Base-by-base conservation (phyloP, 2,329 filamentous ascomycete species). In the Penicillium sp. region DNA sequence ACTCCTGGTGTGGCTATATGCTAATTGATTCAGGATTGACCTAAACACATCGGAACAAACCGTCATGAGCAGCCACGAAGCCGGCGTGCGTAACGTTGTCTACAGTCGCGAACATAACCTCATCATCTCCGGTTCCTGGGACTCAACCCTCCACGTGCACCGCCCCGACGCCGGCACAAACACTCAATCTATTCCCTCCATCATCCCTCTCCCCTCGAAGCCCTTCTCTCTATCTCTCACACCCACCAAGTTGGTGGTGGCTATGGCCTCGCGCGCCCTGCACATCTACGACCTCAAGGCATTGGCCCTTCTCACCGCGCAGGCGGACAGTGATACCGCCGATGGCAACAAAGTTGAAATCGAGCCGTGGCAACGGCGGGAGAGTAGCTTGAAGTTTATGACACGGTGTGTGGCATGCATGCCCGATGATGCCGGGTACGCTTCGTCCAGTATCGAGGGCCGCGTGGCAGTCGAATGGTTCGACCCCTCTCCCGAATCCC, bases 391-490 rank as follows among this genome's bases (percentile, higher is more conserved):
- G 73, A 96, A 97, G 77, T 99, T 97, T 80, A 92, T 97, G 83
- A 98, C 94, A 1, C 88, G 95, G 62, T 91, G 92, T 19, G 91
- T 98, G 0, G 89, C 93, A 17, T 97, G 94, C 78, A 98, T 99
- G 95, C 94, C 95, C 15, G 93, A 95, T 71, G 95, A 97, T 68
- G 91, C 90, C 12, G 95, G 95, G 5, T 99, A 98, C 76, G 93
- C 94, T 10, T 94, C 91, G 1, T 92, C 88, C 61, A 93, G 89
- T 72, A 99, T 99, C 72, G 95, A 99, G 76, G 95, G 95, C 4
- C 89, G 95, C 70, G 93, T 99, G 1, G 94, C 93, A 0, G 95
- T 99, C 0, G 95, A 99, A 78, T 98, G 93, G 92, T 98, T 99
- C 76, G 95, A 98, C 74, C 91, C 95, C 17, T 91, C 88, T 5